Conservation (phyloP, 2,329 filamentous ascomycete genomes). For the Metarhizium humberi region DNA sequence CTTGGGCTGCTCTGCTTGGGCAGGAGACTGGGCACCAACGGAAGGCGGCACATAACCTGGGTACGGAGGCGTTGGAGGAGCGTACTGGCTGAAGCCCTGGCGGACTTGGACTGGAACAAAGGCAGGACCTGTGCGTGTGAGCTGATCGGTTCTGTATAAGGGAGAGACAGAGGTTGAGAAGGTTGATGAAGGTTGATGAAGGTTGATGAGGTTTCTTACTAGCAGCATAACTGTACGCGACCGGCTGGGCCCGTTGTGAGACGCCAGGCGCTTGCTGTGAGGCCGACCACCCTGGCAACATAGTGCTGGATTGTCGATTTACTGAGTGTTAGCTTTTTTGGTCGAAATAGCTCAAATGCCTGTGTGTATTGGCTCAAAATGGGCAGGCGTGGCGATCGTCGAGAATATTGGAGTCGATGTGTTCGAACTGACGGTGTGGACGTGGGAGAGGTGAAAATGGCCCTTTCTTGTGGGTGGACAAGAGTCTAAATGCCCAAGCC, state of each 20-base stretch:
- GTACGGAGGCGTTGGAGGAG: conserved; percentile 24
- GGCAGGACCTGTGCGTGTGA: conserved; percentile 37
- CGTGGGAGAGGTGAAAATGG: background rate
- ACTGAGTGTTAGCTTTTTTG: conserved; percentile 7
- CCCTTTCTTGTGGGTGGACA: background rate
- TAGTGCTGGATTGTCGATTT: conserved; percentile 10
- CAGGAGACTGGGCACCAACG: conserved; percentile 19
- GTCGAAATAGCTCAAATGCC: background rate
- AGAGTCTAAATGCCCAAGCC: background rate
- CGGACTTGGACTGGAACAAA: conserved; percentile 55
- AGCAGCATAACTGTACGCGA: conserved; percentile 28
- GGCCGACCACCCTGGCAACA: conserved; percentile 29
- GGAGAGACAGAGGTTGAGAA: background rate
- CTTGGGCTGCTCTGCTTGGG: conserved; percentile 26
- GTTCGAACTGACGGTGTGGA: background rate
- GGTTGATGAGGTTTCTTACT: conserved; percentile 21
- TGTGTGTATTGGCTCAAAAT: background rate
- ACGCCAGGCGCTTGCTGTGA: conserved; percentile 32
- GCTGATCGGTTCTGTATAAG: background rate
- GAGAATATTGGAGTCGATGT: conserved; percentile 1
- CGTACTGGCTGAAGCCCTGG: conserved; percentile 44
- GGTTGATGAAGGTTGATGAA: background rate
- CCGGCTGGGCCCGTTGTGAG: conserved; percentile 24
- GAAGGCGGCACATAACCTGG: conserved; percentile 20
- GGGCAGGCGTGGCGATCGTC: background rate